Conservation (phyloP, 352 stramenopile genomes). For the Phytophthora gonapodyides region DNA sequence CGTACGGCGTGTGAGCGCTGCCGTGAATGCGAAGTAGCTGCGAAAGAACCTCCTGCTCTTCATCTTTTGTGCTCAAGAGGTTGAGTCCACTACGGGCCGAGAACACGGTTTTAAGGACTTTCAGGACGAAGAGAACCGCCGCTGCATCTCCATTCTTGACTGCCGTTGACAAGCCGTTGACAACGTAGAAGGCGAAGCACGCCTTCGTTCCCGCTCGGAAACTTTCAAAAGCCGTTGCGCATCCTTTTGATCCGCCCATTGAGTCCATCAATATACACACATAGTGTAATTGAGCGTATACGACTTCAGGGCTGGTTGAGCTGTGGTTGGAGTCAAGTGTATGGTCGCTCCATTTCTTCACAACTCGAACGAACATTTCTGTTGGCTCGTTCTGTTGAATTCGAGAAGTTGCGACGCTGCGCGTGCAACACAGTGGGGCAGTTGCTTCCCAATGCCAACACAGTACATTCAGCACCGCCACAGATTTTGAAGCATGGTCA, state of each 20-base stretch:
- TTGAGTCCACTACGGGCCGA: conserved; percentile 17
- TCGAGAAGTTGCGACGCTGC: conserved; percentile 35
- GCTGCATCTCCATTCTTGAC: conserved; percentile 12
- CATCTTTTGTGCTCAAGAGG: conserved; percentile 23
- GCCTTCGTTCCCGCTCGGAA: conserved; percentile 22
- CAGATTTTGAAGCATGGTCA: not conserved
- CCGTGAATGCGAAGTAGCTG: conserved; percentile 28
- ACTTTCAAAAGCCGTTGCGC: conserved; percentile 19
- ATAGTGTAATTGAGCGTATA: conserved; percentile 43
- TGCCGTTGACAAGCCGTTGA: conserved; percentile 21
- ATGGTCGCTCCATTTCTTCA: conserved; percentile 9
- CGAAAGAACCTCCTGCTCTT: conserved; percentile 37
- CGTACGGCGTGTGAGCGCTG: not conserved
- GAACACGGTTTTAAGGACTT: conserved; percentile 27
- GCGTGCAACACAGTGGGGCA: conserved; percentile 52
- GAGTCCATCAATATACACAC: conserved; percentile 46
- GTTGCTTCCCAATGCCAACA: conserved; percentile 71
- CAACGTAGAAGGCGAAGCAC: conserved; percentile 27
- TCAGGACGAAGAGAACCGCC: conserved; percentile 24
- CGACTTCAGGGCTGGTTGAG: conserved; percentile 19
- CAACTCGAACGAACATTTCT: conserved; percentile 12
- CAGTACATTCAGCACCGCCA: conserved; percentile 35
- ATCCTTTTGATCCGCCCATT: conserved; percentile 22
- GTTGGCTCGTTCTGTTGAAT: conserved; percentile 30
- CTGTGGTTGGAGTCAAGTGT: conserved; percentile 5